phyloP scores from a whole-genome alignment of 805 yeast genomes.

The Wickerhamiella parazyma region DNA sequence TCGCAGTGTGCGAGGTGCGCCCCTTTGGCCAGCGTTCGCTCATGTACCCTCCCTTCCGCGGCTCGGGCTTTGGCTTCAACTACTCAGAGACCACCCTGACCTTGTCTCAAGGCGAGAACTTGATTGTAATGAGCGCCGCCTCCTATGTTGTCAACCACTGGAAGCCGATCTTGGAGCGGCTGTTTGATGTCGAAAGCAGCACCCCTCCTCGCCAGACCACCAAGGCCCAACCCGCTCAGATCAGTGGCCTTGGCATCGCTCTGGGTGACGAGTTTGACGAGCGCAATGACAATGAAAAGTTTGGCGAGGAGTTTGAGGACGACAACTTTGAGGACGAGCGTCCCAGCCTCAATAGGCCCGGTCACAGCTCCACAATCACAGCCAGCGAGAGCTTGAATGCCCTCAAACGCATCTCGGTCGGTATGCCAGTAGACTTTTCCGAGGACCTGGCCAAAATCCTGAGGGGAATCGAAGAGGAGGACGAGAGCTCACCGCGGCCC shows the following conservation, averaged over 20 bases:
- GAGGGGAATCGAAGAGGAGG: slow-evolving; percentile 7
- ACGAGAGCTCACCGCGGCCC: neutral
- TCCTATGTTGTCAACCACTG: slow-evolving; percentile 7
- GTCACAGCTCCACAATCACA: neutral
- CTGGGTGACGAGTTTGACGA: slow-evolving; percentile 1
- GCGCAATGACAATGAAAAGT: slow-evolving; percentile 5
- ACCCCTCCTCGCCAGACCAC: too few relatives aligned
- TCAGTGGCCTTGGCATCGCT: slow-evolving; percentile 7
- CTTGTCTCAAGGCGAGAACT: neutral
- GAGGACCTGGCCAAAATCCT: slow-evolving; percentile 9
- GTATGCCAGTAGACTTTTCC: slow-evolving; percentile 9
- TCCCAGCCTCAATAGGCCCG: neutral
- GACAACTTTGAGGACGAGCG: neutral
- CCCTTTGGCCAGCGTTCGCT: slow-evolving; percentile 9
- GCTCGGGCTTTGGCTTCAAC: slow-evolving; percentile 5
- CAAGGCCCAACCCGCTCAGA: neutral
- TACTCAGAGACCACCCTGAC: neutral
- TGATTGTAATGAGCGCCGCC: slow-evolving; percentile 4
- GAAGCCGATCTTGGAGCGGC: neutral
- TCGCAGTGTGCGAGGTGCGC: slow-evolving; percentile 10
- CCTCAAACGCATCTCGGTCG: slow-evolving; percentile 8
- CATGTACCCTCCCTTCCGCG: slow-evolving; percentile 11
- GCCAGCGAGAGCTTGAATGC: slow-evolving; percentile 1
- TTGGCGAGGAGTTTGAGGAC: slow-evolving; percentile 8
- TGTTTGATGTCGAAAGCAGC: neutral